Conservation (phyloP, 1,284 basidiomycete species). For the Pyrrhoderma lamaoense region DNA sequence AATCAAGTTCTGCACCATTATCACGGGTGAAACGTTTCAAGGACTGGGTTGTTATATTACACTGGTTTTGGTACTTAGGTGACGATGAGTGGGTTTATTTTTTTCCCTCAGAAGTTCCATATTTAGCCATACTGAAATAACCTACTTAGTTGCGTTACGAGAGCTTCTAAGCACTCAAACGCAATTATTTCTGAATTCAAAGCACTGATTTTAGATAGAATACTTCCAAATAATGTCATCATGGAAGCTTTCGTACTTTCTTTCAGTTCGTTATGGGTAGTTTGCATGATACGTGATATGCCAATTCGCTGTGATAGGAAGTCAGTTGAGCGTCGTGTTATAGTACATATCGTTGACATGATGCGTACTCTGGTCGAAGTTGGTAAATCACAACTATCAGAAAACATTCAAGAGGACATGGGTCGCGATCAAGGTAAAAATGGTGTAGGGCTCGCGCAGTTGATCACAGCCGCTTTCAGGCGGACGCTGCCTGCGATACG, state of each 20-base stretch:
- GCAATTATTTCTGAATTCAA: constrained; percentile 48
- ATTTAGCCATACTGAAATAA: constrained; percentile 7
- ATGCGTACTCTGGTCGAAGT: constrained; percentile 63
- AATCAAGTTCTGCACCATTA: constrained; percentile 25
- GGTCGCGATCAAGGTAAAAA: constrained; percentile 35
- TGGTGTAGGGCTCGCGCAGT: constrained; percentile 56
- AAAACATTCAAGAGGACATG: constrained; percentile 28
- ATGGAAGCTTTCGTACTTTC: constrained; percentile 67
- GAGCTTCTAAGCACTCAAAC: constrained; percentile 41
- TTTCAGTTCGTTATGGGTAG: constrained; percentile 77
- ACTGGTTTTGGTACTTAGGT: constrained; percentile 62
- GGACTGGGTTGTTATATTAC: constrained; percentile 63
- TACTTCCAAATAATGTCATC: constrained; percentile 72
- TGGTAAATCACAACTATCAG: constrained; percentile 50
- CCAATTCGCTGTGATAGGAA: constrained; percentile 26
- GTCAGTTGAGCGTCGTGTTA: constrained; percentile 59
- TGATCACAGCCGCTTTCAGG: constrained; percentile 81
- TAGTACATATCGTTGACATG: constrained; percentile 68
- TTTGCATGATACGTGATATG: constrained; percentile 56
- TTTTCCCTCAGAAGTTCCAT: constrained; percentile 18
- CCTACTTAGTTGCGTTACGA: constrained; percentile 35
- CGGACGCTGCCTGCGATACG: constrained; percentile 83
- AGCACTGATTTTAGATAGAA: constrained; percentile 54
- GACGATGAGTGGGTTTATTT: constrained; percentile 47
- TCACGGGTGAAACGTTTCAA: constrained; percentile 56